Evolutionary conservation across 345 rosid species (phyloP), one percentile per base, ranked within the genome.

Genomic region (Moricandia moricandioides): DNA sequence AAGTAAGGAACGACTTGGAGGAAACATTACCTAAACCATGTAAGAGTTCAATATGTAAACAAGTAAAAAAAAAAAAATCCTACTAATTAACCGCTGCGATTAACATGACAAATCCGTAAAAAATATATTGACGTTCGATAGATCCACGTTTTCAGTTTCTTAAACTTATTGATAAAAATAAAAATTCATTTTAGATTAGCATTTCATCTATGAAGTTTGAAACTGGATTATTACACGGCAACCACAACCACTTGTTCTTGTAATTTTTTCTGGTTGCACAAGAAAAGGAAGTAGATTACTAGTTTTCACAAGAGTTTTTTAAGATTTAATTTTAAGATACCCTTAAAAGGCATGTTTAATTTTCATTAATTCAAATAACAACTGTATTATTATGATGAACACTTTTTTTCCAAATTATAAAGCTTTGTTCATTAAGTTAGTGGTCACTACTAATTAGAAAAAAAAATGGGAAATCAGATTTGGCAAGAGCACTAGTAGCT

Each of bases 401-500:
- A 40, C 47, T 3, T 40, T 0, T 9, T 40, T 40, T 12, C n/a
- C 12, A 40, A 40, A 21, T 21, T 21, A 21, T 21, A 21, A 21
- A 21, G 24, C 24, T 1, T 21, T 21, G 24, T 35, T 35, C 40
- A 21, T 21, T 21, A 21, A 21, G 24, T 21, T 0, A 21, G 24
- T 21, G 24, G 2, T 21, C 24, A 21, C 24, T 21, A 21, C 24
- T 21, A 21, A 21, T 21, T 21, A 21, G 24, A 21, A 21, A 21
- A 21, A 21, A 21, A 21, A 21, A 21, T 21, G 24, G 24, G 24
- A 21, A 54, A 62, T 0, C 72, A 89, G 96, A 91, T 70, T 3
- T 89, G 87, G 85, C 90, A 9, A 86, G 98, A 81, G 98, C 90
- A 75, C 68, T 93, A 84, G 76, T 51, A 74, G 96, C 97, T 69